Percentiles rank a stretch among this genome's conserved stretches.
These are phyloP conservation scores for Musa acuminata DNA, from an alignment of 176 grass and related monocot genomes.

Conservation along the genomic window DNA sequence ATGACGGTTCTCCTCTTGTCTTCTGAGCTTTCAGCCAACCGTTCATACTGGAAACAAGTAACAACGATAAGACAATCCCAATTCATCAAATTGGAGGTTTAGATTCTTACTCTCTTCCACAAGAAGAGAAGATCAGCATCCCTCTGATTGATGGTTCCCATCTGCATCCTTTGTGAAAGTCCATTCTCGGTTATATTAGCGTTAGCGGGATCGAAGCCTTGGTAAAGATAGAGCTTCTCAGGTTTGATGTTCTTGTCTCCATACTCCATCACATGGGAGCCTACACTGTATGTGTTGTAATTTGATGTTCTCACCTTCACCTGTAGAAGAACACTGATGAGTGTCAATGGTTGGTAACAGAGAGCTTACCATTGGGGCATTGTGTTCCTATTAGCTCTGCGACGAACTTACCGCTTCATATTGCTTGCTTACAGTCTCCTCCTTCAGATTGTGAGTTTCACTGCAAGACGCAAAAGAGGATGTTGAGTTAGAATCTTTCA, in stretches of 20 bases:
- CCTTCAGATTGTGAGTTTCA: constrained; percentile 68
- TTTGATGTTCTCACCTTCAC: constrained; percentile 73
- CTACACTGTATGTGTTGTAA: constrained; percentile 22
- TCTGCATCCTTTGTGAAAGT: too few species aligned
- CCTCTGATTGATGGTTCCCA: constrained; percentile 54
- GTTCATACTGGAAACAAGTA: constrained; percentile 54
- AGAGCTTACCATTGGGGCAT: neutral
- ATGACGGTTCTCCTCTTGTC: constrained; percentile 40
- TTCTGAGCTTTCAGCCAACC: constrained; percentile 28
- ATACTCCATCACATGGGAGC: constrained; percentile 95
- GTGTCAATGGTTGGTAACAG: neutral
- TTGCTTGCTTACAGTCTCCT: constrained; percentile 65
- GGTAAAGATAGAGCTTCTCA: constrained; percentile 83
- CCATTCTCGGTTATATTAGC: constrained; percentile 33
- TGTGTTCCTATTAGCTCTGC: too few species aligned
- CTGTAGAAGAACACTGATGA: constrained; percentile 20
- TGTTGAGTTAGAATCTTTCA: too few species aligned
- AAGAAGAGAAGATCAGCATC: constrained; percentile 85
- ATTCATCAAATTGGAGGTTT: too few species aligned
- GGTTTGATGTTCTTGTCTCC: constrained; percentile 77
- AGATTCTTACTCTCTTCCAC: constrained; percentile 59
- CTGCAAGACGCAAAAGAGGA: constrained; percentile 32
- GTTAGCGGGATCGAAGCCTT: constrained; percentile 65
- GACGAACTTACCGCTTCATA: constrained; percentile 58
- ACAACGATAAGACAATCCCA: too few species aligned